A percentile compares a stretch with the other conserved stretches of the same genome.
These are phyloP conservation scores for Echinosophora koreensis DNA, from an alignment of 306 rosid genomes.

Conservation along the genomic window DNA sequence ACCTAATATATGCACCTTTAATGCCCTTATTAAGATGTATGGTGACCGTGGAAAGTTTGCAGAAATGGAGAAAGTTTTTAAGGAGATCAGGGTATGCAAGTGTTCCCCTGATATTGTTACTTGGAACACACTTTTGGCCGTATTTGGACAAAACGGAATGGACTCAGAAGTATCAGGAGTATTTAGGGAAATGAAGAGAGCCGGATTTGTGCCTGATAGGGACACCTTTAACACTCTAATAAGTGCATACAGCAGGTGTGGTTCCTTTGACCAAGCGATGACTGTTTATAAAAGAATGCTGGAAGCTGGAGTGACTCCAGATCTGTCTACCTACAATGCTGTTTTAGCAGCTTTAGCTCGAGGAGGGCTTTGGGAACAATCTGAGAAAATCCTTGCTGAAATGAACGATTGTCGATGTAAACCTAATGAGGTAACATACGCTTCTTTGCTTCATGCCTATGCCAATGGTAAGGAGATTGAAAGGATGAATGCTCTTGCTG, in stretches of 20 bases:
- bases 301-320: slow-evolving; percentile 83
- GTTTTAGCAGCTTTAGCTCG: slow-evolving; percentile 85
- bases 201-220: slow-evolving; percentile 85
- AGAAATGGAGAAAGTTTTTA: slow-evolving; percentile 81
- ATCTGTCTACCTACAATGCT: slow-evolving; percentile 83
- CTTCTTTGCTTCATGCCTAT: slow-evolving; percentile 88
- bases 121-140: slow-evolving; percentile 88
- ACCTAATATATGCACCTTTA: slow-evolving; percentile 87
- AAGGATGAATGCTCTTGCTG: slow-evolving; percentile 71
- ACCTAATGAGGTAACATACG: slow-evolving; percentile 80
- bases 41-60: slow-evolving; percentile 80
- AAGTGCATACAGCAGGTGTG: slow-evolving; percentile 83
- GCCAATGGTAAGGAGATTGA: slow-evolving; percentile 77
- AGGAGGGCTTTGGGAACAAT: slow-evolving; percentile 83
- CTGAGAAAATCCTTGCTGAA: slow-evolving; percentile 75
- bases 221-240: slow-evolving; percentile 87
- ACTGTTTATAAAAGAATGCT: slow-evolving; percentile 73
- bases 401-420: slow-evolving; percentile 75
- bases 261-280: slow-evolving; percentile 78
- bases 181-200: slow-evolving; percentile 85
- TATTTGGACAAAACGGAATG: slow-evolving; percentile 89
- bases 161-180: slow-evolving; percentile 77
- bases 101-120: slow-evolving; percentile 81
- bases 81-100: slow-evolving; percentile 65
- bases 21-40: slow-evolving; percentile 86